phyloP scores from a whole-genome alignment of 495 filamentous ascomycete species.

The Darksidea phi region DNA sequence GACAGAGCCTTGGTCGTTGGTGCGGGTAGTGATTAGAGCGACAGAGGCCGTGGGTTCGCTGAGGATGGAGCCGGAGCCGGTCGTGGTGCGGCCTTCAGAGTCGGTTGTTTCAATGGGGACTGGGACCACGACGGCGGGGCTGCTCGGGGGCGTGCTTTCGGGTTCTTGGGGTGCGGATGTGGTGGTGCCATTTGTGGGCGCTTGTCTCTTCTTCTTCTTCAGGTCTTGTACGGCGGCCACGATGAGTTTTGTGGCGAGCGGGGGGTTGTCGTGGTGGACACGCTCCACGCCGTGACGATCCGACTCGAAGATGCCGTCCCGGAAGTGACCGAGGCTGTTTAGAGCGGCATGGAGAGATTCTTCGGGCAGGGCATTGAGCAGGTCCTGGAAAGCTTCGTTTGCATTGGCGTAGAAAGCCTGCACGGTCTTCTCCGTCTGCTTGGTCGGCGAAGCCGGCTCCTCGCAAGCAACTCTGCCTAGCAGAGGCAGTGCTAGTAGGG shows the following conservation, averaged over 20 bases:
- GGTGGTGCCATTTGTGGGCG: constrained; percentile 15
- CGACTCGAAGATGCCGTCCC: constrained; percentile 50
- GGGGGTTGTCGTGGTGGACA: constrained; percentile 47
- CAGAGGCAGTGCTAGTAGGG: constrained; percentile 35
- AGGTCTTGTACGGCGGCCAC: constrained; percentile 41
- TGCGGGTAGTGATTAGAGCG: constrained; percentile 28
- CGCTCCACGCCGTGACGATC: constrained; percentile 46
- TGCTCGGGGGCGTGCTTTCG: constrained; percentile 1
- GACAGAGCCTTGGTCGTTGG: constrained; percentile 24
- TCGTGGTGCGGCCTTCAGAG: constrained; percentile 16
- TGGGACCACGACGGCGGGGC: constrained; percentile 34
- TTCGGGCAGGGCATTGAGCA: constrained; percentile 46
- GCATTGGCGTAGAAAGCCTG: constrained; percentile 15
- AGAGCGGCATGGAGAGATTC: constrained; percentile 47
- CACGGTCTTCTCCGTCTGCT: constrained; percentile 17
- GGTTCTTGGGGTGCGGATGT: constrained; percentile 4
- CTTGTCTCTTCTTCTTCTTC: constrained; percentile 37
- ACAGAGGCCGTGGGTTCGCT: constrained; percentile 28
- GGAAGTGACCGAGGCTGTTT: constrained; percentile 44
- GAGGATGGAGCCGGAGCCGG: constrained; percentile 18
- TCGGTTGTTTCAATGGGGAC: constrained; percentile 35
- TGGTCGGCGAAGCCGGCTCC: constrained; percentile 15
- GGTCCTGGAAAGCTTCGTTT: constrained; percentile 40
- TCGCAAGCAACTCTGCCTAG: constrained; percentile 7
- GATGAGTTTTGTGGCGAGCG: constrained; percentile 45